Base-by-base conservation (phyloP, 2,329 filamentous ascomycete species). In the Apiospora hydei region DNA sequence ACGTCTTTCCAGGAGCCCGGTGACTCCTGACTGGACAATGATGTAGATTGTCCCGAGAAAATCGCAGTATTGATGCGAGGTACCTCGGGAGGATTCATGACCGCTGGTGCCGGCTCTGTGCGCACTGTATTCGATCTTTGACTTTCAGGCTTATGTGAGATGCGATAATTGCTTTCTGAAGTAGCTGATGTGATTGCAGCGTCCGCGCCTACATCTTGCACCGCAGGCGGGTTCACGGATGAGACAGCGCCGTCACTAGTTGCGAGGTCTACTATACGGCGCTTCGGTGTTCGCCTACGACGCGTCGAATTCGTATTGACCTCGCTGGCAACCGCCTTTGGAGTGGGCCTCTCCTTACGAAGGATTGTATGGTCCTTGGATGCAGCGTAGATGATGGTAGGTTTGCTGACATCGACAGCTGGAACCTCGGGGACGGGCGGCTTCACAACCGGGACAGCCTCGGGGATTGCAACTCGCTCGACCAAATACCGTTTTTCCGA, bases 401-500 rank as follows among this genome's bases (percentile, higher is more conserved):
- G 88, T 77, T 93, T 94, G 83, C 90, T 91, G 21, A 94, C 89
- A 73, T 93, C 88, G 3, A 92, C 86, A 6, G 89, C 86, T 10
- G 88, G 85, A 13, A 91, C 83, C 76, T 94, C 91, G 18, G 90
- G 88, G 4, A 87, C 86, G 38, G 87, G 85, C 18, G 92, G 90
- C 80, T 92, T 94, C 72, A 97, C 89, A 21, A 97, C 91, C 0
- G 95, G 94, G 11, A 95, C 91, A 49, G 89, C 91, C 38, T 93
- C 89, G 24, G 92, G 90, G 76, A 97, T 91, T 1, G 93, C 92
- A 14, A 88, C 93, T 67, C 95, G 91, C 69, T 98, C 95, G 6
- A 95, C 89, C 61, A 99, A 87, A 75, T 93, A 92, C 78, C 94
- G 94, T 80, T 91, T 92, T 84, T 99, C 96, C 21, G 91, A 89